Conservation (phyloP, 345 rosid genomes). For the Xanthoceras sorbifolium region DNA sequence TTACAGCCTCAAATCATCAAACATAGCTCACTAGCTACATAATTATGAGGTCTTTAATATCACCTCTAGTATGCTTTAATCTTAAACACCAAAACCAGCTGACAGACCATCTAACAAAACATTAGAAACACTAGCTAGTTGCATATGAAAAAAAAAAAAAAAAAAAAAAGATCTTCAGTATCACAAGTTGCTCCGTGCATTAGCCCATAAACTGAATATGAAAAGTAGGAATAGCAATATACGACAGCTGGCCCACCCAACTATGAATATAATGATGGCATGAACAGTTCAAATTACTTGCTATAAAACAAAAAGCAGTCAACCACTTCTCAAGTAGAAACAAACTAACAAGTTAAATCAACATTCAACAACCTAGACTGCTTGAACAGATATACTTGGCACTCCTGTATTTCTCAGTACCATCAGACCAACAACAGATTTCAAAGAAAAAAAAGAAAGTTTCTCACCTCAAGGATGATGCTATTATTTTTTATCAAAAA, state of each 20-base stretch:
- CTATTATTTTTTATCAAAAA: too few species aligned
- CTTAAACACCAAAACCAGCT: neutral
- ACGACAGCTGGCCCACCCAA: too few species aligned
- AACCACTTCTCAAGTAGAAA: neutral
- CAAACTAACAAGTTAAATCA: too few species aligned
- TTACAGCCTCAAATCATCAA: neutral
- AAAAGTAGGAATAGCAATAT: neutral
- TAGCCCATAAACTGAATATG: too few species aligned
- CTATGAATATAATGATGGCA: neutral
- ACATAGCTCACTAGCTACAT: neutral
- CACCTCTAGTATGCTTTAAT: neutral
- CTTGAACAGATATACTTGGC: neutral
- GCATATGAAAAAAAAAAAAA: neutral
- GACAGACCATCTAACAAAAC: slow-evolving; percentile 2
- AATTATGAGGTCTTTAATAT: neutral
- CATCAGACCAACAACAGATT: too few species aligned
- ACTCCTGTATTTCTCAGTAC: neutral
- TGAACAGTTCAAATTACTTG: neutral
- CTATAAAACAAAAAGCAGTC: neutral
- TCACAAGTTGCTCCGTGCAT: too few species aligned
- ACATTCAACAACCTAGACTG: neutral
- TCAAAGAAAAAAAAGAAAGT: too few species aligned
- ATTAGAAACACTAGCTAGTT: neutral
- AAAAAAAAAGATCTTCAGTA: too few species aligned
- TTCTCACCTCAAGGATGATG: too few species aligned